These are phyloP conservation scores for Eremothecium gossypii DNA, from an alignment of 1,139 yeast species.

Conservation along the genomic window DNA sequence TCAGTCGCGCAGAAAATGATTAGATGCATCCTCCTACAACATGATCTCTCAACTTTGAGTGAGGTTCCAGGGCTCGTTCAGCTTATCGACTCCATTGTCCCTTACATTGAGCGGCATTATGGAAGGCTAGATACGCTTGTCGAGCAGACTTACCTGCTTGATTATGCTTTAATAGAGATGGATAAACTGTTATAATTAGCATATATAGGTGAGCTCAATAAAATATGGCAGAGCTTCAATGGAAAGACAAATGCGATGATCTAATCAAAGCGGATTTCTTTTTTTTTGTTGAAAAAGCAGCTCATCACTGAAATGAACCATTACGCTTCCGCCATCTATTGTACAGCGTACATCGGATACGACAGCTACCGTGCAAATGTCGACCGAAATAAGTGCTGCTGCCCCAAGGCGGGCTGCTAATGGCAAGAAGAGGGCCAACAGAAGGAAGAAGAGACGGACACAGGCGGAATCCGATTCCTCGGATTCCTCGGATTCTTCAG, in stretches of 20 bases:
- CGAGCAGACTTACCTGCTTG: conserved; percentile 78
- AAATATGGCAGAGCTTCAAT: background rate
- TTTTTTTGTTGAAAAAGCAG: background rate
- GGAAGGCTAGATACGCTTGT: conserved; percentile 65
- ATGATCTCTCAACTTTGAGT: conserved; percentile 45
- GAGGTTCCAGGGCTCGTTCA: conserved; percentile 60
- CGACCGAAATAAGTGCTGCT: background rate
- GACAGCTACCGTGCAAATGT: background rate
- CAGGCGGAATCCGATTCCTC: conserved; percentile 46
- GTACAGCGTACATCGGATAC: background rate
- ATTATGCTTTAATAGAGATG: conserved; percentile 77
- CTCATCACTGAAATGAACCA: background rate
- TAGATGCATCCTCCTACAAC: conserved; percentile 49
- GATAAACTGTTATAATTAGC: conserved; percentile 32
- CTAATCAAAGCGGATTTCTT: background rate
- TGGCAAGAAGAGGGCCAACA: conserved; percentile 29
- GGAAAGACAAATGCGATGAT: background rate
- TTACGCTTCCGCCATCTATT: background rate
- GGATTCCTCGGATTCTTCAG: conserved; percentile 26
- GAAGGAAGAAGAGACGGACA: conserved; percentile 75
- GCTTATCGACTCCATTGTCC: conserved; percentile 63
- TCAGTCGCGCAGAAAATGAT: conserved; percentile 71
- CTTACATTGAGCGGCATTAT: conserved; percentile 83
- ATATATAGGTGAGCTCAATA: background rate
- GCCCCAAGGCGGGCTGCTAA: background rate